Evolutionary conservation across 352 stramenopile genomes (phyloP), one percentile per base, ranked within the genome.

Genomic region (Proteromonas lacertae): DNA sequence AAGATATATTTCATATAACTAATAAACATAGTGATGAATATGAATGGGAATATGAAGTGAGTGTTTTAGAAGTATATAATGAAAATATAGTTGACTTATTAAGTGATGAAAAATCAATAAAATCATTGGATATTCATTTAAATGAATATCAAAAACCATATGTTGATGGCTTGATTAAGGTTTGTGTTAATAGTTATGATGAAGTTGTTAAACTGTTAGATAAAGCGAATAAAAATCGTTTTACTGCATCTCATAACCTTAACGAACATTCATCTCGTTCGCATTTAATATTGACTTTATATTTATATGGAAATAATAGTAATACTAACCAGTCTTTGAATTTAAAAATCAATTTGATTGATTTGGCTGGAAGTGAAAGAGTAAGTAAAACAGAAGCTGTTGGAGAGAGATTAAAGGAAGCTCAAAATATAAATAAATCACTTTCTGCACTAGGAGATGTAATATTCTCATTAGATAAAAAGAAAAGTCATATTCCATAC

Each of bases 251-350:
- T 1, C 84, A 66, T 31, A 79, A 80, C 51, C 79, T 86, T 68
- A 84, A 86, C 51, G 66, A 64, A 32, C 66, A 79, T 42, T 77
- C 59, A 45, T 72, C 56, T 40, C 63, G 67, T 33, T 79, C 60
- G 23, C 70, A 87, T 56, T 72, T 60, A 33, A 61, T 87, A 25
- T 74, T 84, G 39, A n/a, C 10, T 28, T 28, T 28, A 10, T 10
- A 28, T 28, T 28, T 5, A 5, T 5, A 10, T 5, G 5, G 10
- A 21, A 14, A 39, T 9, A 39, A 20, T 22, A 22, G 30, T 39
- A 55, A 92, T 73, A 28, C 93, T 69, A 46, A 83, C 89, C 20
- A 77, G 56, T 52, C 92, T 80, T 28, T 93, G 63, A 14, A 79
- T 78, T 29, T 76, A 60, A 13, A 79, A 77, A 33, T 79, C 81